Evolutionary conservation across 2,329 filamentous ascomycete species (phyloP).

Genomic region (Coleophoma eucalyptorum): DNA sequence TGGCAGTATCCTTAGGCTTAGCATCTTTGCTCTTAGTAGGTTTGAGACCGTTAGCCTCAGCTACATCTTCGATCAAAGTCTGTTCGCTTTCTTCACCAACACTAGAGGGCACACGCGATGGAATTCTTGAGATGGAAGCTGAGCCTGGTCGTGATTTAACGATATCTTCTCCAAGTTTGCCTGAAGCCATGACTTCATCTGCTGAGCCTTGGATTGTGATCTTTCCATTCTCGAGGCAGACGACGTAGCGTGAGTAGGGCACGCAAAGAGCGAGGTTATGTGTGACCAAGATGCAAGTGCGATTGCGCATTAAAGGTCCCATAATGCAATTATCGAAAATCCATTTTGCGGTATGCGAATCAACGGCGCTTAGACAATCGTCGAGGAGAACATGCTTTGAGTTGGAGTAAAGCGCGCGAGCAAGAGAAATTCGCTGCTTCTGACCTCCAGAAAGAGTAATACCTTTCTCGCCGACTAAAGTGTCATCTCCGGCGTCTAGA

Average conservation of each 20-base stretch:
- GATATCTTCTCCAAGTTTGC: slow-evolving; percentile 82
- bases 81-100: slow-evolving; percentile 60
- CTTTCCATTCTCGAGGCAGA: slow-evolving; percentile 84
- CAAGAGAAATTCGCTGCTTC: slow-evolving; percentile 94
- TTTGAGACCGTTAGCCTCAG: slow-evolving; percentile 41
- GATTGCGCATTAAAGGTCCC: slow-evolving; percentile 80
- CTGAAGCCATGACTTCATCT: slow-evolving; percentile 77
- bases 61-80: slow-evolving; percentile 38
- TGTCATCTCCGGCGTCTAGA: slow-evolving; percentile 87
- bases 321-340: slow-evolving; percentile 93
- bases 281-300: slow-evolving; percentile 93
- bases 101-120: slow-evolving; percentile 76
- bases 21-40: slow-evolving; percentile 41
- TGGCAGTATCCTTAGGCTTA: slow-evolving; percentile 24
- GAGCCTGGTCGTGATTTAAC: slow-evolving; percentile 72
- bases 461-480: slow-evolving; percentile 93
- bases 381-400: slow-evolving; percentile 88
- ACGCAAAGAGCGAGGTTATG: slow-evolving; percentile 91
- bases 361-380: slow-evolving; percentile 93
- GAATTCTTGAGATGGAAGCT: slow-evolving; percentile 63
- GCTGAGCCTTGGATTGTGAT: slow-evolving; percentile 74
- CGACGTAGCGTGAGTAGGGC: slow-evolving; percentile 74
- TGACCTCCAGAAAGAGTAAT: slow-evolving; percentile 96
- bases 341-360: slow-evolving; percentile 96
- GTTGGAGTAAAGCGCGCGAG: slow-evolving; percentile 95